A percentile compares a stretch with the other conserved stretches of the same genome.
Conservation (phyloP, 2,329 filamentous ascomycete species). For the Botrytis fragariae region DNA sequence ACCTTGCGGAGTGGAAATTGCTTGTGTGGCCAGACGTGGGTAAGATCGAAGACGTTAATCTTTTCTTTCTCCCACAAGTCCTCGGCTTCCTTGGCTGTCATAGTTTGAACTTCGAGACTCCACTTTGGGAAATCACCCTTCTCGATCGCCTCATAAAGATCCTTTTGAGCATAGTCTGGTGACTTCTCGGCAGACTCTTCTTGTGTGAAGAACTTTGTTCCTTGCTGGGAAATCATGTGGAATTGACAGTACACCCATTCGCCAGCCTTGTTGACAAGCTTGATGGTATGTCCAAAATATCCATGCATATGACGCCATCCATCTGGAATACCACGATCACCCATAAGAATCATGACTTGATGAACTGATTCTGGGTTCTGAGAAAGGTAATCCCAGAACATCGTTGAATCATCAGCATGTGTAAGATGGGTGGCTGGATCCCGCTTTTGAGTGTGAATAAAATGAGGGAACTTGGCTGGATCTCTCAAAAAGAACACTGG, state of each 20-base stretch:
- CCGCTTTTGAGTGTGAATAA: constrained; percentile 75
- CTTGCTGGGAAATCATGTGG: constrained; percentile 53
- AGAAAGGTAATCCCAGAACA: constrained; percentile 25
- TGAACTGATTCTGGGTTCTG: constrained; percentile 55
- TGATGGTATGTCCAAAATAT: constrained; percentile 55
- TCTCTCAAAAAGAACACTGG: constrained; percentile 76
- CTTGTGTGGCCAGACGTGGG: constrained; percentile 52
- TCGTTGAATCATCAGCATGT: constrained; percentile 56
- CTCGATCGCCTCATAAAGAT: constrained; percentile 53
- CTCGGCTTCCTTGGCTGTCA: constrained; percentile 51
- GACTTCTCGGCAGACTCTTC: constrained; percentile 44
- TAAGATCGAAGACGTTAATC: constrained; percentile 53
- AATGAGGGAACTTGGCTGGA: constrained; percentile 68
- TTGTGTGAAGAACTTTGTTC: constrained; percentile 51
- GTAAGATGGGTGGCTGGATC: constrained; percentile 66
- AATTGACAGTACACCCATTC: constrained; percentile 54
- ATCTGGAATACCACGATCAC: constrained; percentile 55
- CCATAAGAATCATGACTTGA: constrained; percentile 57
- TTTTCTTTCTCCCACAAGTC: constrained; percentile 41
- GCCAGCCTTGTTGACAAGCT: constrained; percentile 53
- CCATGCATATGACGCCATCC: constrained; percentile 54
- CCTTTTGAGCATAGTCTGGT: constrained; percentile 52
- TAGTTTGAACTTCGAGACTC: constrained; percentile 53
- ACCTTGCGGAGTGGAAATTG: constrained; percentile 48
- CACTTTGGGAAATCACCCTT: constrained; percentile 53